Conservation (phyloP, 2,329 filamentous ascomycete species). For the Orbilia ellipsospora region DNA sequence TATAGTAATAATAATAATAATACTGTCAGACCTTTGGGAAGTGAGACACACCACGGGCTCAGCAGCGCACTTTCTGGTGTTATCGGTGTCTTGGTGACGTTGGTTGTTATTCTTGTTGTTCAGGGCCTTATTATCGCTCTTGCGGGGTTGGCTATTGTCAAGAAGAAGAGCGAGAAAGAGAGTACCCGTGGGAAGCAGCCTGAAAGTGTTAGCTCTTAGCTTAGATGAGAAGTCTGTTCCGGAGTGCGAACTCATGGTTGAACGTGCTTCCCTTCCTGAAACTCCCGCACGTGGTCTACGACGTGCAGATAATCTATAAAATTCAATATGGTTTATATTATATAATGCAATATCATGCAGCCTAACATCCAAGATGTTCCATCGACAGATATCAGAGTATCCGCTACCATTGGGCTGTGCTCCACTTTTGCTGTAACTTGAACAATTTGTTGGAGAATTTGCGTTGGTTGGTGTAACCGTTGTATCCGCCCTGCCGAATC, state of each 20-base stretch:
- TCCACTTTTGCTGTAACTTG: constrained; percentile 44
- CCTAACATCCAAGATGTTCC: too few species aligned
- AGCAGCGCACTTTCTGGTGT: constrained; percentile 35
- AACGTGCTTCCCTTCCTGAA: too few species aligned
- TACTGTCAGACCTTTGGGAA: constrained; percentile 4
- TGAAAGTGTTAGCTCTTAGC: constrained; percentile 34
- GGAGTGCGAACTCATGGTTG: too few species aligned
- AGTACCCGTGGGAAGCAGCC: constrained; percentile 26
- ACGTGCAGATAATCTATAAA: too few species aligned
- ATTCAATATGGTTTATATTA: too few species aligned
- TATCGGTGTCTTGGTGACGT: constrained; percentile 35
- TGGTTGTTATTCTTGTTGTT: constrained; percentile 38
- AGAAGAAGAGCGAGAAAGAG: constrained; percentile 28
- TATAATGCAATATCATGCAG: too few species aligned
- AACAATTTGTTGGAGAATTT: constrained; percentile 36
- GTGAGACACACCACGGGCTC: constrained; percentile 28
- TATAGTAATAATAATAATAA: constrained; percentile 7
- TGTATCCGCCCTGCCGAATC: constrained; percentile 55
- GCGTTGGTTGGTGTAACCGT: constrained; percentile 54
- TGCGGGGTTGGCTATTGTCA: constrained; percentile 34
- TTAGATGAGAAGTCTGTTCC: too few species aligned
- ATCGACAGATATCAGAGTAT: too few species aligned
- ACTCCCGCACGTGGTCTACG: too few species aligned
- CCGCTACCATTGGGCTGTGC: neutral
- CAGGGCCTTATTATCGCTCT: constrained; percentile 35